Evolutionary conservation across 1,139 yeast species (phyloP).

Genomic region (Candida sp.): DNA sequence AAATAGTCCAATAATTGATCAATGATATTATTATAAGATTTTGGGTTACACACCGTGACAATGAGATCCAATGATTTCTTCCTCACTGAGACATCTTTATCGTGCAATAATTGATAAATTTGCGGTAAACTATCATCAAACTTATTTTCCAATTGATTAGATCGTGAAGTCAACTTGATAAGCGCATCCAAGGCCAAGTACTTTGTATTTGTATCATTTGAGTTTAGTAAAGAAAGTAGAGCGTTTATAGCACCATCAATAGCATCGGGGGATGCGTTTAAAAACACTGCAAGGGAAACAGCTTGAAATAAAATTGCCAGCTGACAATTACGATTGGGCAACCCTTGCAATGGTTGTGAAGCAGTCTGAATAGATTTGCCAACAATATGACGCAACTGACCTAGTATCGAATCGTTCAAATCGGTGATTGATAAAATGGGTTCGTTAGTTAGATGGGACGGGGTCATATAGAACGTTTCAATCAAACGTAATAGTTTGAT

Average conservation of each 20-base stretch:
- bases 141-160: conserved; percentile 17
- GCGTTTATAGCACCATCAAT: conserved; percentile 64
- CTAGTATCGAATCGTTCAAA: conserved; percentile 44
- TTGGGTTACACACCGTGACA: conserved; percentile 64
- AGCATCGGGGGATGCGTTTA: conserved; percentile 71
- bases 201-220: conserved; percentile 74
- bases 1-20: conserved; percentile 62
- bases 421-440: conserved; percentile 5
- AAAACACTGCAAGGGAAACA: conserved; percentile 72
- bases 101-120: conserved; percentile 47
- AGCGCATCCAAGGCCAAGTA: conserved; percentile 78
- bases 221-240: conserved; percentile 54
- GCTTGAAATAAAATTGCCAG: conserved; percentile 79
- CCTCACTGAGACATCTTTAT: conserved; percentile 78
- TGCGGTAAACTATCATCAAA: conserved; percentile 36
- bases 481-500: conserved; percentile 61
- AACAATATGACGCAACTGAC: conserved; percentile 52
- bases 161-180: conserved; percentile 40
- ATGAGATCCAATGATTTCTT: conserved; percentile 73
- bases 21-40: conserved; percentile 58
- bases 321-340: conserved; percentile 66
- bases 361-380: conserved; percentile 55
- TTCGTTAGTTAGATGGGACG: conserved; percentile 5
- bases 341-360: conserved; percentile 36
- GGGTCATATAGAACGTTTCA: conserved; percentile 31